Evolutionary conservation across 257 asterid species (phyloP).

Genomic region (Ilex aquifolium): DNA sequence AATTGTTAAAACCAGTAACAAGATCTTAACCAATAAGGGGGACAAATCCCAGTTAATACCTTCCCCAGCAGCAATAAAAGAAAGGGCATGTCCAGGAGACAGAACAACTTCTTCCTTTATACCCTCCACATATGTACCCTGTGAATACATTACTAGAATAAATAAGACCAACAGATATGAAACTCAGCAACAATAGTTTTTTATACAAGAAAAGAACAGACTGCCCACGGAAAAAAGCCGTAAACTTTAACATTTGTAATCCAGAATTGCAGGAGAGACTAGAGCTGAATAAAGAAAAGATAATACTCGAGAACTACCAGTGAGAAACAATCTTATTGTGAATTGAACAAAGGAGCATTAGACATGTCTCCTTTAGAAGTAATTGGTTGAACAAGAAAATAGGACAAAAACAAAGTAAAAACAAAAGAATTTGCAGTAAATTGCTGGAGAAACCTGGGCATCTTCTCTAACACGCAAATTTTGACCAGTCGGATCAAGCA

Average conservation of each 20-base stretch:
- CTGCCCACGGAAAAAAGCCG: no score
- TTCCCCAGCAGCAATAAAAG: slow-evolving; percentile 99
- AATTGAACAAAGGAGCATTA: no score
- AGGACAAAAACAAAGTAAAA: no score
- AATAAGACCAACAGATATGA: not conserved
- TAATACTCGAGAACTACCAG: no score
- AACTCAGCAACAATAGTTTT: no score
- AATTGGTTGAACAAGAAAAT: no score
- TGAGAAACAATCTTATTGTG: no score
- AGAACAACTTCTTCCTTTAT: slow-evolving; percentile 96
- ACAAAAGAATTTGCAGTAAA: not conserved
- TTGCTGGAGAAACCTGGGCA: slow-evolving; percentile 55
- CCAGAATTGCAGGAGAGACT: no score
- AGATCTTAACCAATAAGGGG: not conserved
- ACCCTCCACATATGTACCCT: slow-evolving; percentile 99
- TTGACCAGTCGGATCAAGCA: slow-evolving; percentile 98
- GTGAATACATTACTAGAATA: slow-evolving; percentile 19
- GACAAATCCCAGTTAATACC: slow-evolving; percentile 36
- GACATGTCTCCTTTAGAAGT: no score
- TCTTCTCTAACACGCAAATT: slow-evolving; percentile 98
- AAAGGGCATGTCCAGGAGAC: slow-evolving; percentile 98
- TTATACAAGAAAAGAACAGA: no score
- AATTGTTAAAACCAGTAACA: slow-evolving; percentile 8
- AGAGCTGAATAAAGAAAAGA: no score
- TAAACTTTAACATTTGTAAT: no score